Percentiles rank a stretch among this genome's conserved stretches.
These are phyloP conservation scores for Fusarium vanettenii DNA, from an alignment of 2,329 filamentous ascomycete species.

Conservation along the genomic window DNA sequence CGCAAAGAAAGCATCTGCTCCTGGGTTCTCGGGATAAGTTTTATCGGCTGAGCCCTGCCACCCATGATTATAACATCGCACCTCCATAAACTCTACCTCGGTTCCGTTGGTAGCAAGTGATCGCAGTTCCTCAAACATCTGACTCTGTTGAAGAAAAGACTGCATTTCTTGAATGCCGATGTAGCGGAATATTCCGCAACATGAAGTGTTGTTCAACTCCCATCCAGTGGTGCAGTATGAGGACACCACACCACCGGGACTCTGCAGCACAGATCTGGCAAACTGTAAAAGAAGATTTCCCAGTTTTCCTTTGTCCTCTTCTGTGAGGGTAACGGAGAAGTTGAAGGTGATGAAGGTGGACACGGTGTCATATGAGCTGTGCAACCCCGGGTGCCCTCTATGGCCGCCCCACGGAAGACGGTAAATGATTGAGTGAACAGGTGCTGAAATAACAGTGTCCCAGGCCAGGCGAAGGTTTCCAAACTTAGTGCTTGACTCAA, in stretches of 20 bases:
- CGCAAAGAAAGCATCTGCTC: not conserved
- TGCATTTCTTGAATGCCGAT: not conserved
- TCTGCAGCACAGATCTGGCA: not conserved
- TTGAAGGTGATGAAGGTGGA: slow-evolving; percentile 6
- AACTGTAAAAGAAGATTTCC: not conserved
- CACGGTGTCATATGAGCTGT: not conserved
- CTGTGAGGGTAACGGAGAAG: not conserved
- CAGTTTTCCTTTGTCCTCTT: not conserved
- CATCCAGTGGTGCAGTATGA: not conserved
- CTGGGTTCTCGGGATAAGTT: slow-evolving; percentile 3
- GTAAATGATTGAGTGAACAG: not conserved
- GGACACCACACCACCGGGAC: slow-evolving; percentile 6
- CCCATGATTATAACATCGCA: slow-evolving; percentile 2
- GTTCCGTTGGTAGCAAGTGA: not conserved
- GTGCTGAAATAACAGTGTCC: not conserved
- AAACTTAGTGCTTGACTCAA: not conserved
- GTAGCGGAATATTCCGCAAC: slow-evolving; percentile 4
- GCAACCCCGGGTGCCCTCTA: not conserved
- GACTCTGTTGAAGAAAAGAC: not conserved
- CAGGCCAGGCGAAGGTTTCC: not conserved
- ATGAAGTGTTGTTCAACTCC: not conserved
- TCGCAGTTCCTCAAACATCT: not conserved
- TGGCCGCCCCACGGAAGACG: not conserved
- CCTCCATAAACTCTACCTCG: slow-evolving; percentile 18
- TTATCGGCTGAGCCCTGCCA: slow-evolving; percentile 22